phyloP scores from a whole-genome alignment of 2,329 filamentous ascomycete genomes.

The Coniochaeta sp. region DNA sequence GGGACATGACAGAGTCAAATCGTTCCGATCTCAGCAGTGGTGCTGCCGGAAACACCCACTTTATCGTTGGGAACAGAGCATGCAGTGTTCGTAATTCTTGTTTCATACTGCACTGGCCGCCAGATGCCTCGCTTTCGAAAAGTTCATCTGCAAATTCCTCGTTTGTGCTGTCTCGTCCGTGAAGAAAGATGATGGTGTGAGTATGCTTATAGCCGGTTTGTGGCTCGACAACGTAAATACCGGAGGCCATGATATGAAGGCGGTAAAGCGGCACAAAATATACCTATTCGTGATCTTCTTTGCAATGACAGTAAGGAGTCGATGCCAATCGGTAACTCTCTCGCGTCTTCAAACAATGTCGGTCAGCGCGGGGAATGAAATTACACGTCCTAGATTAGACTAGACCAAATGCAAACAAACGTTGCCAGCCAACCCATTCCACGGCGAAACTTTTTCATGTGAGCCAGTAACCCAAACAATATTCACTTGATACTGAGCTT shows the following conservation, averaged over 20 bases:
- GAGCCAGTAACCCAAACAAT: too few species aligned
- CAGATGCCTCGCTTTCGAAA: constrained; percentile 19
- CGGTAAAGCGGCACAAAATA: too few species aligned
- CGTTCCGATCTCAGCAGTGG: constrained; percentile 18
- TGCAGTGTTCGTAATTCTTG: constrained; percentile 18
- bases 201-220: constrained; percentile 17
- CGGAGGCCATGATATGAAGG: background rate
- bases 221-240: background rate
- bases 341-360: too few species aligned
- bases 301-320: too few species aligned
- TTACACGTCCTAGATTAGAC: too few species aligned
- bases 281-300: too few species aligned
- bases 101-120: background rate
- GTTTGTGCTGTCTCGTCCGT: constrained; percentile 32
- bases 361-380: too few species aligned
- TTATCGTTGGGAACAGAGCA: constrained; percentile 33
- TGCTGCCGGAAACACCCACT: constrained; percentile 41
- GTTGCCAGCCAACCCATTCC: too few species aligned
- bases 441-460: too few species aligned
- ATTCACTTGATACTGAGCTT: too few species aligned
- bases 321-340: too few species aligned
- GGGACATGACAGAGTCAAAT: constrained; percentile 14
- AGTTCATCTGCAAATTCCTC: constrained; percentile 22
- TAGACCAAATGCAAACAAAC: too few species aligned
- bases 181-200: constrained; percentile 35